Evolutionary conservation across 208 protist species (phyloP).

Genomic region (Phytomonas serpens): DNA sequence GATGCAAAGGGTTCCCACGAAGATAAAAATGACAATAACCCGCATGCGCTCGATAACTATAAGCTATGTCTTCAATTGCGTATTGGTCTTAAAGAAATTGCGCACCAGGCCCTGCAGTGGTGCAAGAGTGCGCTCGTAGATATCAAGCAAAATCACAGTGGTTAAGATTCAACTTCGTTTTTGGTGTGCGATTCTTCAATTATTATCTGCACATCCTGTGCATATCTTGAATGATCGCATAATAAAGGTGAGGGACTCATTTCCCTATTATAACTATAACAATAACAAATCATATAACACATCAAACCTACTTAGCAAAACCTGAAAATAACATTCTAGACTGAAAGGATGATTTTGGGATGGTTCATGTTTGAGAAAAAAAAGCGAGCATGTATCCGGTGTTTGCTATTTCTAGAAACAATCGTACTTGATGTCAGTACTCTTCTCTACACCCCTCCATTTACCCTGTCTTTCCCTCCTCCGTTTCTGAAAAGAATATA

Average conservation of each 20-base stretch:
- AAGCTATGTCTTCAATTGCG: conserved; percentile 48
- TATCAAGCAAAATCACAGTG: background rate
- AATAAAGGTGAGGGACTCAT: background rate
- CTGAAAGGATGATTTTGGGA: background rate
- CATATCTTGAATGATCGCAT: background rate
- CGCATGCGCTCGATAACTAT: conserved; percentile 24
- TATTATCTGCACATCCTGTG: background rate
- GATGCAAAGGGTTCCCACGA: conserved; percentile 3
- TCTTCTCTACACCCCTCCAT: background rate
- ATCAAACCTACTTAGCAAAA: background rate
- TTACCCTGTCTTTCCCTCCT: conserved; percentile 4
- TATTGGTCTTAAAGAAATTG: conserved; percentile 70
- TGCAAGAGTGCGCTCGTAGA: conserved; percentile 13
- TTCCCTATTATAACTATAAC: background rate
- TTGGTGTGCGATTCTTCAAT: background rate
- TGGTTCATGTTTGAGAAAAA: background rate
- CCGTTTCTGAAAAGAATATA: conserved; percentile 2
- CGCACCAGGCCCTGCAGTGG: conserved; percentile 37
- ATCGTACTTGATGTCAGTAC: background rate
- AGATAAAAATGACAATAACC: conserved; percentile 10
- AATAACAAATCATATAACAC: background rate
- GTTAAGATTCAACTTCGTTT: background rate
- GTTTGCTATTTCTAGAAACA: background rate
- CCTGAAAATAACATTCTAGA: background rate
- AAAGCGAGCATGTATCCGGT: background rate